Percentiles rank a stretch among this genome's conserved stretches.
Conservation (phyloP, 495 filamentous ascomycete species). For the Aspergillus saccharolyticus region DNA sequence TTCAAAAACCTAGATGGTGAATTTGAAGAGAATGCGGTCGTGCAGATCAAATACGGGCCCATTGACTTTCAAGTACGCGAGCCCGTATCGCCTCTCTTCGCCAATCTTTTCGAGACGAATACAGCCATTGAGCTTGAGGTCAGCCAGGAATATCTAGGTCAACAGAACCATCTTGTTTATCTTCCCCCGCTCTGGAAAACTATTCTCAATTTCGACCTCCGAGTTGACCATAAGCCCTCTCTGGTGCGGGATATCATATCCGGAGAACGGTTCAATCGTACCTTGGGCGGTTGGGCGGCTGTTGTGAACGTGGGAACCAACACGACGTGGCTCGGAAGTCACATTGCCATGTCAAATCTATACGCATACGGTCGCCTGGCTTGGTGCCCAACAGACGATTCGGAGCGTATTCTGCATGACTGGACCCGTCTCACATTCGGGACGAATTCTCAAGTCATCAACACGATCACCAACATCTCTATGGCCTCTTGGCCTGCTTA, state of each 20-base stretch:
- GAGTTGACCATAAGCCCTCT: conserved; percentile 50
- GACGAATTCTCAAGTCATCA: conserved; percentile 44
- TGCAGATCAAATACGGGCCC: conserved; percentile 70
- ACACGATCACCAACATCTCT: conserved; percentile 57
- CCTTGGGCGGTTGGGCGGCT: conserved; percentile 56
- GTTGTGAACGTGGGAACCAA: conserved; percentile 68
- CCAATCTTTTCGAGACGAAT: conserved; percentile 54
- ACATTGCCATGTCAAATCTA: conserved; percentile 66
- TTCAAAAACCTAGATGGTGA: conserved; percentile 60
- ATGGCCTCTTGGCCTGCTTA: conserved; percentile 69
- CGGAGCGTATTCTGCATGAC: conserved; percentile 50
- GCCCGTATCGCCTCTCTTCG: conserved; percentile 62
- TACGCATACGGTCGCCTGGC: conserved; percentile 65
- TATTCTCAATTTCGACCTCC: conserved; percentile 61
- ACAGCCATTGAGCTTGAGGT: conserved; percentile 62
- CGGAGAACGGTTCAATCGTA: conserved; percentile 54
- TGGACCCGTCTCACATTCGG: conserved; percentile 66
- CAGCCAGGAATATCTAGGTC: conserved; percentile 66
- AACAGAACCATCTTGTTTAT: conserved; percentile 66
- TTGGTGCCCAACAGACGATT: conserved; percentile 51
- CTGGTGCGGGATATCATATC: conserved; percentile 53
- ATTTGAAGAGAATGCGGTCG: conserved; percentile 65
- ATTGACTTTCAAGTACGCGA: conserved; percentile 77
- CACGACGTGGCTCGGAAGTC: conserved; percentile 62
- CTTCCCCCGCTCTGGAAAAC: conserved; percentile 63